A percentile compares a stretch with the other conserved stretches of the same genome.
Evolutionary conservation across 2,329 filamentous ascomycete species (phyloP).

Genomic region (Onygena corvina): DNA sequence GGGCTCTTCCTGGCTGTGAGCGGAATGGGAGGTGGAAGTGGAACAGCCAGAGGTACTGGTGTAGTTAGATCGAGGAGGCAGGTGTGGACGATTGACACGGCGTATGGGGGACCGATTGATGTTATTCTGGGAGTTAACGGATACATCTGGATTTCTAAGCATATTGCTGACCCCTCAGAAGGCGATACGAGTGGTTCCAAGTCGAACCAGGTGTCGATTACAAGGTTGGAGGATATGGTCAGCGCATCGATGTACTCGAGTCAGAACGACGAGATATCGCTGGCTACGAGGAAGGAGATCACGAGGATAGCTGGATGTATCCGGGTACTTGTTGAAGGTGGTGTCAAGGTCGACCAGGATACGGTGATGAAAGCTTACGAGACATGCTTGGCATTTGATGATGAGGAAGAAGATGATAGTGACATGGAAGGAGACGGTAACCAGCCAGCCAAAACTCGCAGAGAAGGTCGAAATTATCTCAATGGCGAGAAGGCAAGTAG

Average conservation of each 20-base stretch:
- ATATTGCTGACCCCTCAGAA: conserved; percentile 40
- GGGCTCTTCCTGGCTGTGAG: conserved; percentile 75
- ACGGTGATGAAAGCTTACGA: conserved; percentile 73
- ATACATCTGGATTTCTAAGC: conserved; percentile 89
- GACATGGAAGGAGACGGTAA: conserved; percentile 27
- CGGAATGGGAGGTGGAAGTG: conserved; percentile 63
- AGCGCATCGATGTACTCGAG: conserved; percentile 82
- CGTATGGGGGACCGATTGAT: conserved; percentile 52
- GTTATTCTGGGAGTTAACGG: conserved; percentile 90
- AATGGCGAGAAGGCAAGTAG: conserved; percentile 31
- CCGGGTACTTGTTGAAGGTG: conserved; percentile 66
- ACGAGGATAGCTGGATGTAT: conserved; percentile 71
- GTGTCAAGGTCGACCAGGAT: conserved; percentile 78
- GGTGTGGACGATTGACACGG: conserved; percentile 60
- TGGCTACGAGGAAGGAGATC: conserved; percentile 75
- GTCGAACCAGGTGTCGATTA: conserved; percentile 46
- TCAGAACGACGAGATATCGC: conserved; percentile 76
- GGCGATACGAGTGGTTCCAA: conserved; percentile 13
- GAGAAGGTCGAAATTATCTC: conserved; percentile 33
- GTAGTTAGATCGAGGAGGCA: conserved; percentile 76
- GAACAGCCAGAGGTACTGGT: conserved; percentile 59
- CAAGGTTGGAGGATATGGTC: conserved; percentile 75
- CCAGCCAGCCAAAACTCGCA: conserved; percentile 11
- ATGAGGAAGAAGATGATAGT: conserved; percentile 32
- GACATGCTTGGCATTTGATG: conserved; percentile 59